Percentiles rank a stretch among this genome's conserved stretches.
These are phyloP conservation scores for Diplodia seriata DNA, from an alignment of 2,329 filamentous ascomycete species.

Conservation along the genomic window DNA sequence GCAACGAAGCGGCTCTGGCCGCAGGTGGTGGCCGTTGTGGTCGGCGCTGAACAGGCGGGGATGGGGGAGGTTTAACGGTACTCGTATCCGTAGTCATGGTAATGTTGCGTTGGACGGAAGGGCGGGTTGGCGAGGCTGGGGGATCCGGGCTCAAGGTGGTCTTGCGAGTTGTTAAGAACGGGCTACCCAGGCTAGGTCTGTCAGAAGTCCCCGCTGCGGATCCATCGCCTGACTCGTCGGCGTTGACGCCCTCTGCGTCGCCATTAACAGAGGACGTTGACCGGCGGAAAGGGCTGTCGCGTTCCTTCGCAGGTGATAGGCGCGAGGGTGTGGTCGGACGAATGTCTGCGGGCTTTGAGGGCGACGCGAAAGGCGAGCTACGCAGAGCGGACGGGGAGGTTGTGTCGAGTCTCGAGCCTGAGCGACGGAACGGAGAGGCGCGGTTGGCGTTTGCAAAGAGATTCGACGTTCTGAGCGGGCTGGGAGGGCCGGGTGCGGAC, in stretches of 20 bases:
- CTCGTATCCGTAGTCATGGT: conserved; percentile 25
- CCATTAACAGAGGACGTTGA: conserved; percentile 44
- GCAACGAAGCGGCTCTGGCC: conserved; percentile 33
- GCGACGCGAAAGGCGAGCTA: conserved; percentile 28
- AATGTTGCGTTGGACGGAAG: conserved; percentile 40
- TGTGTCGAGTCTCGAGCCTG: conserved; percentile 47
- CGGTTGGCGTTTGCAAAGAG: conserved; percentile 52
- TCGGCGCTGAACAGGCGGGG: conserved; percentile 44
- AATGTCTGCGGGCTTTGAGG: conserved; percentile 31
- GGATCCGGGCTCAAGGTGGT: conserved; percentile 39
- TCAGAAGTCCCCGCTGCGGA: conserved; percentile 40
- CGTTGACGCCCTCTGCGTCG: conserved; percentile 15
- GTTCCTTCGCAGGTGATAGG: conserved; percentile 35
- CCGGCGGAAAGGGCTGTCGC: conserved; percentile 38
- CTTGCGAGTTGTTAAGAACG: conserved; percentile 41
- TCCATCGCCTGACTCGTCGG: conserved; percentile 27
- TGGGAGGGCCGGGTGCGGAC: conserved; percentile 30
- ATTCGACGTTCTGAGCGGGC: conserved; percentile 50
- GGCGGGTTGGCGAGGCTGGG: conserved; percentile 41
- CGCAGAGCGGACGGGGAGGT: conserved; percentile 50
- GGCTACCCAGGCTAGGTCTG: conserved; percentile 40
- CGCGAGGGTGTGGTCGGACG: conserved; percentile 34
- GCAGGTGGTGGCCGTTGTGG: conserved; percentile 44
- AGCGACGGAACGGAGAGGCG: conserved; percentile 54
- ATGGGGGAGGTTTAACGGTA: conserved; percentile 34